Conservation (phyloP, 2,329 filamentous ascomycete genomes). For the Neoarthrinium moseri region DNA sequence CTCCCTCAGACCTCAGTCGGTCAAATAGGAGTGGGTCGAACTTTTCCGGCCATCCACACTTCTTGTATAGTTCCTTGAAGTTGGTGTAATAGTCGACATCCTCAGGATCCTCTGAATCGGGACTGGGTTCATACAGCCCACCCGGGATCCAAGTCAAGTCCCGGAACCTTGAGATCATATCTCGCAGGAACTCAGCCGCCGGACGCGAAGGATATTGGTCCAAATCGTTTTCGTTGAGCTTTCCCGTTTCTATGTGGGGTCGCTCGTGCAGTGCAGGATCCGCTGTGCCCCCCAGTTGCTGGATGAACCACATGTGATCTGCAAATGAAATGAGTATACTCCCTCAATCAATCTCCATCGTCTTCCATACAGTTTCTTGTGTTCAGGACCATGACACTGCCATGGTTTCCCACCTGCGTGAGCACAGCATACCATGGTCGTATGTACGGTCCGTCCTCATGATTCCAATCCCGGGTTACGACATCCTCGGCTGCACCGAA, state of each 20-base stretch:
- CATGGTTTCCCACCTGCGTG: slow-evolving; percentile 16
- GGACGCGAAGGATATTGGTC: slow-evolving; percentile 10
- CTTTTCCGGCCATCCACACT: slow-evolving; percentile 14
- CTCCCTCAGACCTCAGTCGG: slow-evolving; percentile 1
- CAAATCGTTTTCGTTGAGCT: slow-evolving; percentile 11
- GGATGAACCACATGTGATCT: slow-evolving; percentile 14
- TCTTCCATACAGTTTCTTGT: slow-evolving; percentile 17
- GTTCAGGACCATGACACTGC: slow-evolving; percentile 17
- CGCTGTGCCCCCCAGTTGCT: slow-evolving; percentile 8
- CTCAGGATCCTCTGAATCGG: background rate
- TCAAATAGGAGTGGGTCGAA: slow-evolving; percentile 15
- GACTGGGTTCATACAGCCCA: slow-evolving; percentile 8
- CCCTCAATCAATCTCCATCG: too few relatives aligned
- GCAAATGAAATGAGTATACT: too few relatives aligned
- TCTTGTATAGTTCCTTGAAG: slow-evolving; percentile 12
- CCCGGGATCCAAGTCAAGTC: slow-evolving; percentile 13
- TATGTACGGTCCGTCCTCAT: slow-evolving; percentile 18
- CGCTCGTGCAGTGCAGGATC: slow-evolving; percentile 7
- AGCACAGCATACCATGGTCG: slow-evolving; percentile 16
- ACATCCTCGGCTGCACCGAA: background rate
- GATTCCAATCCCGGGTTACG: slow-evolving; percentile 10
- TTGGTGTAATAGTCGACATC: slow-evolving; percentile 1
- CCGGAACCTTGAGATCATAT: slow-evolving; percentile 12
- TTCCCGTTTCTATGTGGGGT: background rate
- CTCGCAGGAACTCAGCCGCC: slow-evolving; percentile 12